These are phyloP conservation scores for Gymnopilus dilepis DNA, from an alignment of 768 basidiomycete species.

Conservation along the genomic window DNA sequence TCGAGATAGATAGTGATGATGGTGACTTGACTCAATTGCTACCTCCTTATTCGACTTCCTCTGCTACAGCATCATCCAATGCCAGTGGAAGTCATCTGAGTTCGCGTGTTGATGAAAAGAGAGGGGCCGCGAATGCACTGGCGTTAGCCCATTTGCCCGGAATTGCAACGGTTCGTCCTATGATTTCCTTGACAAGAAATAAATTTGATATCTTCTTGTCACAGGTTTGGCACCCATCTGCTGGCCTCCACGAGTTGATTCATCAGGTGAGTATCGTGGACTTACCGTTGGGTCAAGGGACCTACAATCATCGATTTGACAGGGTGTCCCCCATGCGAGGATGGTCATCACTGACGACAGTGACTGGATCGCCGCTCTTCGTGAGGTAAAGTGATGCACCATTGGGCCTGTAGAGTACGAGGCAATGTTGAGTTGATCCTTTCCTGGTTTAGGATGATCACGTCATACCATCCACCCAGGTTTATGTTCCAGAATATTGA, in stretches of 20 bases:
- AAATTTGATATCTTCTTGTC: too few species aligned
- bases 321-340: not conserved
- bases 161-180: not conserved
- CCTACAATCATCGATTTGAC: too few species aligned
- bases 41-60: not conserved
- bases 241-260: not conserved
- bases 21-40: not conserved
- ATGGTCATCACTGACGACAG: slow-evolving; percentile 7
- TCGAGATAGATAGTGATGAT: not conserved
- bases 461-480: not conserved
- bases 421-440: too few species aligned
- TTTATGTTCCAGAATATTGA: not conserved
- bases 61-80: not conserved
- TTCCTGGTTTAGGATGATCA: not conserved
- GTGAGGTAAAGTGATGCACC: not conserved
- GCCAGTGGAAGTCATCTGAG: not conserved
- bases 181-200: too few species aligned
- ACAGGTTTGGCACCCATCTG: slow-evolving; percentile 1
- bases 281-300: too few species aligned
- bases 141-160: not conserved
- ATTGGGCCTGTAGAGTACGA: too few species aligned
- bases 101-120: not conserved
- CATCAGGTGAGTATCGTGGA: not conserved
- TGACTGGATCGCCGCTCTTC: slow-evolving; percentile 3
- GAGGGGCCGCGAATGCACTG: too few species aligned